phyloP scores from a whole-genome alignment of 352 stramenopile species.

The Phytophthora sp. region DNA sequence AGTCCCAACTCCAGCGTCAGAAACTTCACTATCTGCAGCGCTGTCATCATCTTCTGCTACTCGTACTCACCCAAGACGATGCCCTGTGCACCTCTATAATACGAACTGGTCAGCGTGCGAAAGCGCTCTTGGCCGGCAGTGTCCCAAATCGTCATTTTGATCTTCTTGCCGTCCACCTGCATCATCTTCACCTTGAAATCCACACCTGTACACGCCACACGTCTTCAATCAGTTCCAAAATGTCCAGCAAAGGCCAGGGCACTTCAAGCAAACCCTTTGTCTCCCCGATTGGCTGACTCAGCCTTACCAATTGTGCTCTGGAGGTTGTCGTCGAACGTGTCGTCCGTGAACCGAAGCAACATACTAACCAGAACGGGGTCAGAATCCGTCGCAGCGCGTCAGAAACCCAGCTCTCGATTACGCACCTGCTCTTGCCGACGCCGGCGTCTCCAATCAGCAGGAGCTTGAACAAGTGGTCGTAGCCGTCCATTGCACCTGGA shows the following conservation, averaged over 20 bases:
- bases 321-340: slow-evolving; percentile 98
- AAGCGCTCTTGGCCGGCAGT: slow-evolving; percentile 98
- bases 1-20: slow-evolving; percentile 7
- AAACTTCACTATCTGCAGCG: background rate
- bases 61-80: slow-evolving; percentile 92
- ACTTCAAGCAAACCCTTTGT: background rate
- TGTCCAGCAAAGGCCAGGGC: slow-evolving; percentile 1
- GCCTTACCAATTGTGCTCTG: slow-evolving; percentile 96
- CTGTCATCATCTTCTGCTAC: background rate
- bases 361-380: slow-evolving; percentile 73
- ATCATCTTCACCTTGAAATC: slow-evolving; percentile 99
- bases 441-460: slow-evolving; percentile 98
- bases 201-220: slow-evolving; percentile 56
- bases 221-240: background rate
- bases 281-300: background rate
- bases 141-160: slow-evolving; percentile 99
- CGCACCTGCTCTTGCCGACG: slow-evolving; percentile 96
- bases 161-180: slow-evolving; percentile 94
- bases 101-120: slow-evolving; percentile 96
- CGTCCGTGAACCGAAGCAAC: slow-evolving; percentile 97
- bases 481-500: slow-evolving; percentile 71
- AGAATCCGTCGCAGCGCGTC: background rate
- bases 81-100: slow-evolving; percentile 97
- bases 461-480: slow-evolving; percentile 99
- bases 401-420: background rate